Base-by-base conservation (phyloP, 768 basidiomycete genomes). In the Termitomyces sp. region DNA sequence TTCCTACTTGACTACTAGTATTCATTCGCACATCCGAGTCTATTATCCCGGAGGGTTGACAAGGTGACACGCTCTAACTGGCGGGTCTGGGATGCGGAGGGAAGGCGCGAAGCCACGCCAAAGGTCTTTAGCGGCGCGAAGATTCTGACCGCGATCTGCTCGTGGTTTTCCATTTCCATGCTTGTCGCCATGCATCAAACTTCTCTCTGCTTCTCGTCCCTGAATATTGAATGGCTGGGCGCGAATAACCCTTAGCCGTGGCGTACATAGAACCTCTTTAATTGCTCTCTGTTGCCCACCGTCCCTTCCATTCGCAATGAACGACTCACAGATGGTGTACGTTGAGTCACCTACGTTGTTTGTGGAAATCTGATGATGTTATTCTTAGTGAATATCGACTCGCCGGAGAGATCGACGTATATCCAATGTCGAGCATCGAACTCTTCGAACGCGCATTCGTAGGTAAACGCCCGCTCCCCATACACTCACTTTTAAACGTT, bases 381-480 rank as follows among this genome's bases (percentile, higher is more conserved):
- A 7, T 54, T 20, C n/a, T 24, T 37, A 55, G 46, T 26, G 26
- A n/a, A n/a, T n/a, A 42, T 48, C 58, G 53, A 12, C n/a, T 50
- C 12, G 42, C 39, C 34, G 31, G 12, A 37, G 58, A 56, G 31
- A 54, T 47, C 26, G 58, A 62, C 46, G 39, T 44, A 0, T 52
- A 59, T 26, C 55, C 51, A 12, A 51, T 52, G 57, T 61, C 57
- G 36, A 57, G 47, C 37, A 53, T 62, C 12, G 61, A 59, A 50
- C 55, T 44, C 20, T 46, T 64, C 12, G 63, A 62, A 55, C 65
- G 63, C 26, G 46, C 55, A 20, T 65, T 65, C 39, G 66, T 65
- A 36, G 58, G 66, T 20, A 20, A 10, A 41, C 39, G n/a, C 8
- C 2, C n/a, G n/a, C 3, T 31, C 22, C 1, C 5, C 39, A 20